Evolutionary conservation across 2,329 filamentous ascomycete genomes (phyloP), one percentile per base, ranked within the genome.

Genomic region (Botrytis byssoidea): DNA sequence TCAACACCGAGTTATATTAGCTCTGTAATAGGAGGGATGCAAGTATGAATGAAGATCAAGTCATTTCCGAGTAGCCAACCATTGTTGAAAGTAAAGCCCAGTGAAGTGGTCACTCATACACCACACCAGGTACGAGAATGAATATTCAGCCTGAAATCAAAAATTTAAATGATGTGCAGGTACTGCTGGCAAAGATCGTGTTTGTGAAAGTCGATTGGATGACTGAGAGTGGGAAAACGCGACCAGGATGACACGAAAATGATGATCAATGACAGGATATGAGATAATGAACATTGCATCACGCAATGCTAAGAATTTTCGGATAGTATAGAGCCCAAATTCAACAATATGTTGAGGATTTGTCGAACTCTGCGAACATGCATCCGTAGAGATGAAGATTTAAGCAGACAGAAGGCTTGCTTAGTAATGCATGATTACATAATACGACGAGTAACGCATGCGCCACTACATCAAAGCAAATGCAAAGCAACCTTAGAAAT

Each of bases 121-220:
- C 60, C 44, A 71, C 60, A 35, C 35, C 60, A 71, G 60, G 60
- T 66, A 71, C 70, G 32, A 57, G 55, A 66, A 44, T 35, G 18
- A 44, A 66, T 14, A 57, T 66, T 66, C 59, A 66, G 70, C 32
- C 70, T 71, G 66, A 68, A 68, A 7, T 68, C 25, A 4, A 40
- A 25, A 29, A 22, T 22, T 25, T 16, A 37, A 55, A 9, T 40
- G 25, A 25, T 68, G 65, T 16, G 46, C 65, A 67, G 65, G 65
- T 67, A 67, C 46, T 55, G 46, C 46, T 40, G 65, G 65, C 65
- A 67, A 67, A 67, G 2, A 67, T 32, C n/a, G 8, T 40, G 29
- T 55, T 55, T 29, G 46, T 32, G 32, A 67, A 29, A 29, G 32
- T 40, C 25, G 6, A 40, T 68, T 68, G 46, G 46, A 29, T 68